Conservation (phyloP, 1,139 yeast species). For the Suhomyces guaymorum region DNA sequence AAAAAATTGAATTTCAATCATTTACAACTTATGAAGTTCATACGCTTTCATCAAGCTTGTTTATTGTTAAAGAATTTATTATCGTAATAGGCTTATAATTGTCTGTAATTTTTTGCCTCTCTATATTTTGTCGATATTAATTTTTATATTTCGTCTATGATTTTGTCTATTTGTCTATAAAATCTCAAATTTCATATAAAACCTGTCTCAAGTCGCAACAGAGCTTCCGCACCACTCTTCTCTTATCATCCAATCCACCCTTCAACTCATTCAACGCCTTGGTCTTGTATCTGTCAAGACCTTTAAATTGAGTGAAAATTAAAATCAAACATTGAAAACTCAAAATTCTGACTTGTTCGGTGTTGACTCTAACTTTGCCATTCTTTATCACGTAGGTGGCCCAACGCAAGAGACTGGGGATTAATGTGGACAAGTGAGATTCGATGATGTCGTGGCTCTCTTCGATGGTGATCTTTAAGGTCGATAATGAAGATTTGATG, state of each 20-base stretch:
- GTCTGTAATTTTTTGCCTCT: too few species aligned
- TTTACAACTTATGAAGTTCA: too few species aligned
- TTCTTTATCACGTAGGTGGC: conserved; percentile 26
- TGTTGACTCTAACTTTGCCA: conserved; percentile 15
- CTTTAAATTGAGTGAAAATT: conserved; percentile 43
- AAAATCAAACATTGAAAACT: conserved; percentile 58
- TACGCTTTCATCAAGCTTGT: too few species aligned
- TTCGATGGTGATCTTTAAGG: conserved; percentile 52
- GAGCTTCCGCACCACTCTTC: conserved; percentile 70
- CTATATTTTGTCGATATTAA: too few species aligned
- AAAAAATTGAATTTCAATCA: too few species aligned
- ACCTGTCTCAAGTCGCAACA: conserved; percentile 80
- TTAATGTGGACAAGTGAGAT: conserved; percentile 54
- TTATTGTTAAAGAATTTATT: too few species aligned
- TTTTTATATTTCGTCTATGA: too few species aligned
- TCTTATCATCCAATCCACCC: conserved; percentile 68
- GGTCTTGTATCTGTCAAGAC: conserved; percentile 53
- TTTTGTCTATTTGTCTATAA: conserved; percentile 1
- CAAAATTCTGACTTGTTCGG: conserved; percentile 51
- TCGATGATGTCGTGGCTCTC: conserved; percentile 52
- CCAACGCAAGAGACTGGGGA: conserved; percentile 55
- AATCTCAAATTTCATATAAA: conserved; percentile 52
- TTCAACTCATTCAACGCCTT: conserved; percentile 51
- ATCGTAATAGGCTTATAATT: too few species aligned
- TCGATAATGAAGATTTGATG: conserved; percentile 62